Conservation (phyloP, 495 filamentous ascomycete species). For the Trichoderma reesei region DNA sequence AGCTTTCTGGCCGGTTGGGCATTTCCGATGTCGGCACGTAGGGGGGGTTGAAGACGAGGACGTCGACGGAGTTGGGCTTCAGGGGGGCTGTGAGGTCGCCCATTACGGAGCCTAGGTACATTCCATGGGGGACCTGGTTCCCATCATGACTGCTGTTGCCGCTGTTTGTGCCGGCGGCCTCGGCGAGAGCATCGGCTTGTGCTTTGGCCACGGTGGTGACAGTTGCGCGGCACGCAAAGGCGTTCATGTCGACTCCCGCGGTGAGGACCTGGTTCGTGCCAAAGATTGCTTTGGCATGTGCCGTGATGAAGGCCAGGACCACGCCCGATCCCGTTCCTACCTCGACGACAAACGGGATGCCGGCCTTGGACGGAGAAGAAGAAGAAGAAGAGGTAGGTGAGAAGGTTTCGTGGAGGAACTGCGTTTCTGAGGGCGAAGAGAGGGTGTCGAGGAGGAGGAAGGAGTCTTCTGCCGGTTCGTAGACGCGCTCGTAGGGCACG, state of each 20-base stretch:
- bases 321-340: conserved; percentile 86
- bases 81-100: conserved; percentile 57
- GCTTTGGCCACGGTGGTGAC: conserved; percentile 51
- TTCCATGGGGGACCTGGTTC: conserved; percentile 21
- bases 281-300: conserved; percentile 63
- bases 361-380: conserved; percentile 9
- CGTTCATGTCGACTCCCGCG: conserved; percentile 72
- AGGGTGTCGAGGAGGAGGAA: conserved; percentile 91
- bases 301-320: conserved; percentile 74
- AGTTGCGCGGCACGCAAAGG: conserved; percentile 64
- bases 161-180: not conserved
- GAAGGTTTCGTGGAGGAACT: conserved; percentile 63
- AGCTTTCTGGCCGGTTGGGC: conserved; percentile 32
- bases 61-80: conserved; percentile 50
- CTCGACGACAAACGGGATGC: conserved; percentile 67
- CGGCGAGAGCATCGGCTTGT: conserved; percentile 10
- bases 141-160: conserved; percentile 17
- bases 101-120: conserved; percentile 51
- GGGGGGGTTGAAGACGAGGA: conserved; percentile 92
- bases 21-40: conserved; percentile 82
- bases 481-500: conserved; percentile 73
- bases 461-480: conserved; percentile 91
- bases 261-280: conserved; percentile 59
- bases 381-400: conserved; percentile 15
- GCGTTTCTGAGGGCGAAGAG: conserved; percentile 57